A percentile compares a stretch with the other conserved stretches of the same genome.
These are phyloP conservation scores for Athelia sp. DNA, from an alignment of 1,284 basidiomycete genomes.

Conservation along the genomic window DNA sequence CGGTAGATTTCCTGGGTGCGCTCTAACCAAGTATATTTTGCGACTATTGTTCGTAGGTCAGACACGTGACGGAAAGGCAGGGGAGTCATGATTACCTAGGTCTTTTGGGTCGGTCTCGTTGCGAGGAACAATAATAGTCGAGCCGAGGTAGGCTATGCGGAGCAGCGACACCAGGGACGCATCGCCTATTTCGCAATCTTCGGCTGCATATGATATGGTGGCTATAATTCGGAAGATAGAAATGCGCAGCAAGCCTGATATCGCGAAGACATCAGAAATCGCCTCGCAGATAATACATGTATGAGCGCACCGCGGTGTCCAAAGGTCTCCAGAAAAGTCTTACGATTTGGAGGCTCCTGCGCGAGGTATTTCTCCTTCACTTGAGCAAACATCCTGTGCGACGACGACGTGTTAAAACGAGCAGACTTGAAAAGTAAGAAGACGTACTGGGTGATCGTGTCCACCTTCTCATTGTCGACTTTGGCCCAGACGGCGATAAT, in stretches of 20 bases:
- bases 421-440: background rate
- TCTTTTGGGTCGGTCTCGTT: conserved; percentile 6
- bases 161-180: conserved; percentile 20
- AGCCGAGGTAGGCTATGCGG: conserved; percentile 16
- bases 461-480: conserved; percentile 9
- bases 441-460: conserved; percentile 6
- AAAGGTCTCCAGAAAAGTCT: conserved; percentile 12
- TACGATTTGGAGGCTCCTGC: conserved; percentile 4
- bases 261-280: too few species aligned
- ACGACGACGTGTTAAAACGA: background rate
- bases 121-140: conserved; percentile 4
- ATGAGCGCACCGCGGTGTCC: conserved; percentile 9
- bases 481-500: conserved; percentile 13
- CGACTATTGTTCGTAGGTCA: too few species aligned
- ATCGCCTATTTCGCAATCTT: conserved; percentile 12
- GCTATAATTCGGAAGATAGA: conserved; percentile 18
- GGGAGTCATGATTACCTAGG: too few species aligned
- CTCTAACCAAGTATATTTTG: conserved; percentile 8
- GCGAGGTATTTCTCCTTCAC: conserved; percentile 12
- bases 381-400: conserved; percentile 10
- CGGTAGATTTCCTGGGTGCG: conserved; percentile 13
- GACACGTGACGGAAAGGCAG: too few species aligned
- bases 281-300: too few species aligned
- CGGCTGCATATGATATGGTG: conserved; percentile 12
- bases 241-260: conserved; percentile 11